A percentile compares a stretch with the other conserved stretches of the same genome.
phyloP scores from a whole-genome alignment of 106 monocot genomes.

The Chionographis japonica region DNA sequence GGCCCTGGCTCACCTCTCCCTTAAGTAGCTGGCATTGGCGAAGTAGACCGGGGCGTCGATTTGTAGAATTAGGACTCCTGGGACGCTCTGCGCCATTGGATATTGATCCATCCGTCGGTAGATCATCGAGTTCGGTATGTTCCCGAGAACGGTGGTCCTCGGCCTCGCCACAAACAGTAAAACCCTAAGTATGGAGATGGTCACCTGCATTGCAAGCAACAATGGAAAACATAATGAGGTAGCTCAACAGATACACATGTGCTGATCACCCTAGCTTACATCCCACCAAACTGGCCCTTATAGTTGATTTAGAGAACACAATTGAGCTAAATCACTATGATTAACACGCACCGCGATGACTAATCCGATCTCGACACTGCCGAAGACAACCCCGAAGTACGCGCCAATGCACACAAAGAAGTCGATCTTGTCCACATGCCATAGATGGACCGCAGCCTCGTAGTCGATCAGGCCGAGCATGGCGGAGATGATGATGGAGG shows the following conservation, averaged over 20 bases:
- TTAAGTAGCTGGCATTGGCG: slow-evolving; percentile 73
- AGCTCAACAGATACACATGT: no score
- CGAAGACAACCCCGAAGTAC: slow-evolving; percentile 81
- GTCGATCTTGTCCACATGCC: slow-evolving; percentile 89
- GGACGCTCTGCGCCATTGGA: slow-evolving; percentile 44
- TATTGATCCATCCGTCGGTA: slow-evolving; percentile 83
- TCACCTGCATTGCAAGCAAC: slow-evolving; percentile 30
- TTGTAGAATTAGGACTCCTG: slow-evolving; percentile 69
- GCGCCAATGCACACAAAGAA: slow-evolving; percentile 82
- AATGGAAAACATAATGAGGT: background rate
- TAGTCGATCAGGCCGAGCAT: slow-evolving; percentile 92
- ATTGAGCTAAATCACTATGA: background rate
- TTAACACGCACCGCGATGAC: slow-evolving; percentile 45
- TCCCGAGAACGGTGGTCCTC: slow-evolving; percentile 67
- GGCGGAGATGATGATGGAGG: slow-evolving; percentile 82
- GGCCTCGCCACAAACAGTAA: slow-evolving; percentile 79
- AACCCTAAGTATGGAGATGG: slow-evolving; percentile 68
- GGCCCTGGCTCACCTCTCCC: slow-evolving; percentile 56
- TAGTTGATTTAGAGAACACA: no score
- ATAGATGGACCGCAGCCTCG: slow-evolving; percentile 66
- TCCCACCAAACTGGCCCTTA: no score
- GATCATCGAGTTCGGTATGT: slow-evolving; percentile 74
- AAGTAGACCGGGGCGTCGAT: slow-evolving; percentile 90
- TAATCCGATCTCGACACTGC: slow-evolving; percentile 78
- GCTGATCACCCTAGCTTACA: no score